Conservation (phyloP, 2,329 filamentous ascomycete species). For the Arthrobotrys musiformis region DNA sequence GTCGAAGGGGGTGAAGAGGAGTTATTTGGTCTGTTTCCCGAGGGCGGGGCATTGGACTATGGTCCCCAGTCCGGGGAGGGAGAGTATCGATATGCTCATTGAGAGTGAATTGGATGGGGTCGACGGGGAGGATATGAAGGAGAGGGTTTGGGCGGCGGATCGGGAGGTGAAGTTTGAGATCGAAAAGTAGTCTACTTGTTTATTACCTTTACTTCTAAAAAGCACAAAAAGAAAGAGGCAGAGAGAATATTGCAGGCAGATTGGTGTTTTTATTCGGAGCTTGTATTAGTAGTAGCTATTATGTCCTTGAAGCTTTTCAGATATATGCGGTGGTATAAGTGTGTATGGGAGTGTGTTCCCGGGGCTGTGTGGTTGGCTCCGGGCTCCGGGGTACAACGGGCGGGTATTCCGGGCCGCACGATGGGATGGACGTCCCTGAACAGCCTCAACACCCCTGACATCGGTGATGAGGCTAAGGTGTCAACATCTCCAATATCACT, state of each 20-base stretch:
- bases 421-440: constrained; percentile 31
- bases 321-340: not conserved
- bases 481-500: constrained; percentile 38
- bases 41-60: constrained; percentile 40
- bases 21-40: constrained; percentile 48
- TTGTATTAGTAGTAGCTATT: constrained; percentile 15
- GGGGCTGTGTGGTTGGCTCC: not conserved
- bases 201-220: no score
- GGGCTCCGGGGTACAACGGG: constrained; percentile 7
- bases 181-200: constrained; percentile 25
- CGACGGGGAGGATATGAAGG: constrained; percentile 44
- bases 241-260: not conserved
- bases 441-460: constrained; percentile 28
- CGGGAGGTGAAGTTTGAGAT: constrained; percentile 44
- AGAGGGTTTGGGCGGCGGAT: constrained; percentile 33
- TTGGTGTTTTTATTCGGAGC: not conserved
- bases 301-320: not conserved
- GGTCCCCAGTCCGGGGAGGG: constrained; percentile 43
- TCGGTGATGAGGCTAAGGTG: constrained; percentile 48
- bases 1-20: constrained; percentile 25
- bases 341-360: not conserved
- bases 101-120: constrained; percentile 38
- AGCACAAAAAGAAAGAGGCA: not conserved
- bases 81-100: constrained; percentile 48
- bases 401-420: constrained; percentile 38